Evolutionary conservation across 2,329 filamentous ascomycete species (phyloP).

Genomic region (Fusarium sp.): DNA sequence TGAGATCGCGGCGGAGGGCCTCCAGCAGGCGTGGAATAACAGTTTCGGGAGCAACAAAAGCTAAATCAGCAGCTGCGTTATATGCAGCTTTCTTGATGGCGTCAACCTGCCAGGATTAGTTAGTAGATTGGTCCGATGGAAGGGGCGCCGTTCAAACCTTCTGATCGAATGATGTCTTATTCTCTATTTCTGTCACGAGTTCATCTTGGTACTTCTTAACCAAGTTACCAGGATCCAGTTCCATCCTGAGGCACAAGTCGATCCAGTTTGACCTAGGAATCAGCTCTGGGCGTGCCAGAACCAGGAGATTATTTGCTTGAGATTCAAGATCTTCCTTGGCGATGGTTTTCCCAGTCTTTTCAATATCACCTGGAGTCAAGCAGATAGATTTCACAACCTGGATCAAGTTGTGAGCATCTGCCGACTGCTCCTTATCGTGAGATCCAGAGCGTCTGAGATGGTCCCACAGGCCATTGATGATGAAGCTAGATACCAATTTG

Average conservation of each 20-base stretch:
- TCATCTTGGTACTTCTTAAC: slow-evolving; percentile 71
- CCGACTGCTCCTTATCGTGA: slow-evolving; percentile 83
- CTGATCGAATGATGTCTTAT: slow-evolving; percentile 59
- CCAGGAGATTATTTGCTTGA: slow-evolving; percentile 81
- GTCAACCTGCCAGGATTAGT: slow-evolving; percentile 41
- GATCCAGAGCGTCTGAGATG: slow-evolving; percentile 76
- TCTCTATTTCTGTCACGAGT: slow-evolving; percentile 75
- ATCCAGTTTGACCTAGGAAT: slow-evolving; percentile 89
- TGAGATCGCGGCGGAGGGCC: slow-evolving; percentile 79
- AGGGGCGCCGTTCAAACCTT: slow-evolving; percentile 59
- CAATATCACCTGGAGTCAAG: slow-evolving; percentile 62
- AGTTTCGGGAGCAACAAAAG: slow-evolving; percentile 88
- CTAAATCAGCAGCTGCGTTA: slow-evolving; percentile 87
- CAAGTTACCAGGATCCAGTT: slow-evolving; percentile 84
- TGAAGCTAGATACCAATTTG: slow-evolving; percentile 66
- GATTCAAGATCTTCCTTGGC: slow-evolving; percentile 65
- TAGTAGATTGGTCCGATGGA: background rate
- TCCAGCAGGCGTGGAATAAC: slow-evolving; percentile 81
- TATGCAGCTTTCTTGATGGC: slow-evolving; percentile 76
- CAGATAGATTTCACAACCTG: slow-evolving; percentile 72
- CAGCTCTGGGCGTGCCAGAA: slow-evolving; percentile 81
- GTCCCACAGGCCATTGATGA: slow-evolving; percentile 81
- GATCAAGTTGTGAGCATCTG: slow-evolving; percentile 72
- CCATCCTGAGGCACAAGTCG: slow-evolving; percentile 81
- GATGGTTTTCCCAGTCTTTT: slow-evolving; percentile 55